Conservation (phyloP, 1,139 yeast species). For the Hansenula sp. region DNA sequence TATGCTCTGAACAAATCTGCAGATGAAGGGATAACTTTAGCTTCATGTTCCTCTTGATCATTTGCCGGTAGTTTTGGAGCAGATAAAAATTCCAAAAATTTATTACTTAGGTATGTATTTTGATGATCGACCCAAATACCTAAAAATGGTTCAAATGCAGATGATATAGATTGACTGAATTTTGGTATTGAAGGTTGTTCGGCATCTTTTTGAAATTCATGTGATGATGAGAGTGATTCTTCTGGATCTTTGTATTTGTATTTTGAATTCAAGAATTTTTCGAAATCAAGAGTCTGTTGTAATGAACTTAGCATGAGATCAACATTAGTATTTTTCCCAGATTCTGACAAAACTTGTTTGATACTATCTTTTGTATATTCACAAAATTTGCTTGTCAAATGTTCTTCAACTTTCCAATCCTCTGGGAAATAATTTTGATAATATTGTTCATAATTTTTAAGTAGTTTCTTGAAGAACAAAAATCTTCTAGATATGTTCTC, state of each 20-base stretch:
- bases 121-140: constrained; percentile 88
- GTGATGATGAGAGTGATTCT: constrained; percentile 8
- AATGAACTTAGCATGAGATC: constrained; percentile 56
- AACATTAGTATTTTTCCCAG: constrained; percentile 40
- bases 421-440: constrained; percentile 57
- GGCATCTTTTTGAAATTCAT: constrained; percentile 21
- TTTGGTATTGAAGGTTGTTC: constrained; percentile 30
- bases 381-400: constrained; percentile 61
- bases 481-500: constrained; percentile 82
- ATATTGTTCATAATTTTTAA: constrained; percentile 53
- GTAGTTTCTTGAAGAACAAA: constrained; percentile 70
- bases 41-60: constrained; percentile 35
- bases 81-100: constrained; percentile 56
- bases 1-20: constrained; percentile 81
- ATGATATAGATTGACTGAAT: constrained; percentile 41
- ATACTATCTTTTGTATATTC: constrained; percentile 67
- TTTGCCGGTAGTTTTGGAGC: constrained; percentile 34
- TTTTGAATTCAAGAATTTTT: constrained; percentile 58
- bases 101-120: constrained; percentile 55
- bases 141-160: constrained; percentile 80
- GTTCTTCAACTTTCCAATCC: constrained; percentile 66
- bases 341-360: constrained; percentile 31
- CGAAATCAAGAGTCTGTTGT: constrained; percentile 73
- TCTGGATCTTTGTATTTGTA: constrained; percentile 33
- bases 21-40: constrained; percentile 73